Conservation (phyloP, 768 basidiomycete genomes). For the Suillus subluteus region DNA sequence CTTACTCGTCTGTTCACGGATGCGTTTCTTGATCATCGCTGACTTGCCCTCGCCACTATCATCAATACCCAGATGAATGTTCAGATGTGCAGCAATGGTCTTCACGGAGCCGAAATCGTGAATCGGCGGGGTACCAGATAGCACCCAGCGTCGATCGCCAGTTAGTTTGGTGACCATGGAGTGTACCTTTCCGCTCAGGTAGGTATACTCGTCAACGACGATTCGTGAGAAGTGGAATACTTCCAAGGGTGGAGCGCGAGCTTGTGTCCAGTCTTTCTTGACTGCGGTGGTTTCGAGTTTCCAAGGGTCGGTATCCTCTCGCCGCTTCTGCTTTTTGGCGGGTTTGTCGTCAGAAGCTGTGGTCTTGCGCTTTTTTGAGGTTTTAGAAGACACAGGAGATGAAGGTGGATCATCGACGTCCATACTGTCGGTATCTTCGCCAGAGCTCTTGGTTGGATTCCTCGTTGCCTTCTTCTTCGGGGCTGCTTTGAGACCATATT, state of each 20-base stretch:
- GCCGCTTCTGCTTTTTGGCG: slow-evolving; percentile 62
- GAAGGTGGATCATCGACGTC: slow-evolving; percentile 54
- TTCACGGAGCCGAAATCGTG: slow-evolving; percentile 90
- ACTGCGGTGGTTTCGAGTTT: slow-evolving; percentile 66
- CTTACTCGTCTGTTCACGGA: slow-evolving; percentile 81
- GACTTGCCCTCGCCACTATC: slow-evolving; percentile 85
- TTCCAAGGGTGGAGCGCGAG: slow-evolving; percentile 85
- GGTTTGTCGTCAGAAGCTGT: slow-evolving; percentile 35
- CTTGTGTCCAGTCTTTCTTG: slow-evolving; percentile 72
- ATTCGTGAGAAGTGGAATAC: slow-evolving; percentile 91
- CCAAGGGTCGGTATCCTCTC: slow-evolving; percentile 75
- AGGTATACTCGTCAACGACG: slow-evolving; percentile 95
- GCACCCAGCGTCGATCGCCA: slow-evolving; percentile 86
- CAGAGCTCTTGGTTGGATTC: slow-evolving; percentile 34
- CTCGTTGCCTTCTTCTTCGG: slow-evolving; percentile 37
- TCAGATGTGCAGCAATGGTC: slow-evolving; percentile 86
- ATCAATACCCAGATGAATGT: slow-evolving; percentile 89
- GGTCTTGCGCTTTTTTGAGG: slow-evolving; percentile 50
- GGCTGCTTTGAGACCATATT: slow-evolving; percentile 13
- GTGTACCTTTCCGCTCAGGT: slow-evolving; percentile 80
- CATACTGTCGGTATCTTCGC: slow-evolving; percentile 49
- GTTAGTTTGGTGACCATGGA: slow-evolving; percentile 76
- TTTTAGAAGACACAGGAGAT: slow-evolving; percentile 39
- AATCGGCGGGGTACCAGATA: slow-evolving; percentile 96
- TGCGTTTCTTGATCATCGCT: slow-evolving; percentile 76